Evolutionary conservation across 129 eudicot genomes (phyloP).

Genomic region (Chrysanthemum makinoi): DNA sequence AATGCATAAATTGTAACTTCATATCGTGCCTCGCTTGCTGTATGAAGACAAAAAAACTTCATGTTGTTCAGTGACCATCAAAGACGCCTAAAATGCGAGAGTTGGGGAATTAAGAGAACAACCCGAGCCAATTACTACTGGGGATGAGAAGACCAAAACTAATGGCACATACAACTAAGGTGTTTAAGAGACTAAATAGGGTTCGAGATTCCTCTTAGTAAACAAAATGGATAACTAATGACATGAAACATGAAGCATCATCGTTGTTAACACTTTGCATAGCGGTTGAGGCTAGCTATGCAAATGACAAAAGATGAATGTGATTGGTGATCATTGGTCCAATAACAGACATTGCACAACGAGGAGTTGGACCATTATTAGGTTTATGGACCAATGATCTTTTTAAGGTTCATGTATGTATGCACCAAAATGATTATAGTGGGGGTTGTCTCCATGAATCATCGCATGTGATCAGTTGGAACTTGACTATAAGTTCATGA

Average conservation of each 20-base stretch:
- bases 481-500: not conserved
- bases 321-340: not conserved
- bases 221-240: not conserved
- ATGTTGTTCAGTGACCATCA: no score
- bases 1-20: not conserved
- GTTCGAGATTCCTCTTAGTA: no score
- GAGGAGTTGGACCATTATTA: slow-evolving; percentile 1
- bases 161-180: no score
- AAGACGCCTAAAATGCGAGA: no score
- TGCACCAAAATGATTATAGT: not conserved
- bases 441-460: not conserved
- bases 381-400: slow-evolving; percentile 20
- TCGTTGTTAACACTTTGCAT: not conserved
- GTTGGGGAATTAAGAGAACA: no score
- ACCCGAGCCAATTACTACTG: no score
- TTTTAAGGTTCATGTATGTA: slow-evolving; percentile 4
- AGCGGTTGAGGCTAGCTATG: not conserved
- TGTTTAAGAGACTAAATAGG: not conserved
- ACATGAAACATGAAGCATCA: not conserved
- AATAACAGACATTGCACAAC: not conserved
- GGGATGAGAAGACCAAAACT: no score
- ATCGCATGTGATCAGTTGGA: not conserved
- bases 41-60: no score
- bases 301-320: not conserved
- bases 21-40: not conserved